Percentiles rank a stretch among this genome's conserved stretches.
phyloP scores from a whole-genome alignment of 352 stramenopile genomes.

The Globisporangium perplexum region DNA sequence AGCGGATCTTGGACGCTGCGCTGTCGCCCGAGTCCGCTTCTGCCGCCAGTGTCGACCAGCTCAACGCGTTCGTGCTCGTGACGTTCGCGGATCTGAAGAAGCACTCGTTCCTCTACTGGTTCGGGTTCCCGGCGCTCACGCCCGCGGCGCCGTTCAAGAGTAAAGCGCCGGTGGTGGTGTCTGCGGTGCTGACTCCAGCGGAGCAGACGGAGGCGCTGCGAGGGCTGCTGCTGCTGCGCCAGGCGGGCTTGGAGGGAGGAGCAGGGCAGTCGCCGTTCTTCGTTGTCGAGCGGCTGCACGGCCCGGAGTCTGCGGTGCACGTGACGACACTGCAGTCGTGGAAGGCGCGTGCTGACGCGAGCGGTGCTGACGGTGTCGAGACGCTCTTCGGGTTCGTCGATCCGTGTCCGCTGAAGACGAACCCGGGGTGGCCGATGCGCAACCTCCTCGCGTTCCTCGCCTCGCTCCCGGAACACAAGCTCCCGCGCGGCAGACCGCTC shows the following conservation, averaged over 20 bases:
- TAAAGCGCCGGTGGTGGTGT: slow-evolving; percentile 17
- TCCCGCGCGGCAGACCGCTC: slow-evolving; percentile 25
- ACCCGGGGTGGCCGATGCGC: slow-evolving; percentile 86
- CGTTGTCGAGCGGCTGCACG: slow-evolving; percentile 40
- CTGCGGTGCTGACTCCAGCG: slow-evolving; percentile 22
- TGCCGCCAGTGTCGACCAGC: slow-evolving; percentile 25
- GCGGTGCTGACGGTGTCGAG: slow-evolving; percentile 16
- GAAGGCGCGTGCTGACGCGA: slow-evolving; percentile 9
- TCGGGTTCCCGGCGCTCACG: slow-evolving; percentile 84
- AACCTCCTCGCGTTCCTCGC: slow-evolving; percentile 78
- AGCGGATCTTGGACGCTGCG: slow-evolving; percentile 34
- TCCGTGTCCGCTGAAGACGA: slow-evolving; percentile 60
- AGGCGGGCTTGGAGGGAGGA: slow-evolving; percentile 9
- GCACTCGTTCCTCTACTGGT: slow-evolving; percentile 93
- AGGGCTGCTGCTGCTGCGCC: slow-evolving; percentile 38
- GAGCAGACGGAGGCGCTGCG: slow-evolving; percentile 38
- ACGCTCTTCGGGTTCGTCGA: slow-evolving; percentile 87
- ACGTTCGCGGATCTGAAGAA: slow-evolving; percentile 93
- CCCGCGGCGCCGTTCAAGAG: slow-evolving; percentile 32
- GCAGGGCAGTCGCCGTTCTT: slow-evolving; percentile 59
- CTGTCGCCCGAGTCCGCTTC: background rate
- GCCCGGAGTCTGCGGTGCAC: slow-evolving; percentile 10
- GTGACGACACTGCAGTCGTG: slow-evolving; percentile 30
- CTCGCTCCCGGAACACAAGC: slow-evolving; percentile 24
- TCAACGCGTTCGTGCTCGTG: slow-evolving; percentile 87